phyloP scores from a whole-genome alignment of 2,329 filamentous ascomycete genomes.

The Alternaria rosae region DNA sequence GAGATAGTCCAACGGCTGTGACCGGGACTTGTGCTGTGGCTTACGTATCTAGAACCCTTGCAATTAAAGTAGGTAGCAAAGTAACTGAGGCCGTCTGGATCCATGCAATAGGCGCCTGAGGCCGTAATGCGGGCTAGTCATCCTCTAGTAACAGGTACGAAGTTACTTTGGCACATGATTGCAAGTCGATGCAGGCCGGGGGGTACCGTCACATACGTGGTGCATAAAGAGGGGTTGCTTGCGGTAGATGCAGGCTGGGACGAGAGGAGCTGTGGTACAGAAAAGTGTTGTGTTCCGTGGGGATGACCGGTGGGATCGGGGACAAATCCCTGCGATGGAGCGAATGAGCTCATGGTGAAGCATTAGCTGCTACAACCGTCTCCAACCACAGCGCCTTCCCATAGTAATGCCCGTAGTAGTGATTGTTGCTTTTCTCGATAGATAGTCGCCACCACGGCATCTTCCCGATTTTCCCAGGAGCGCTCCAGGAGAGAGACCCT shows the following conservation, averaged over 20 bases:
- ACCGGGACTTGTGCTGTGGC: not conserved
- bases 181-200: constrained; percentile 20
- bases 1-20: not conserved
- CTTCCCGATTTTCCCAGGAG: not conserved
- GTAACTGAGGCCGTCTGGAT: not conserved
- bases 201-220: constrained; percentile 14
- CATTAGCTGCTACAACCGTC: not conserved
- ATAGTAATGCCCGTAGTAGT: not conserved
- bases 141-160: not conserved
- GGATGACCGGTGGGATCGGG: constrained; percentile 6
- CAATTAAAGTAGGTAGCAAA: not conserved
- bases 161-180: constrained; percentile 28
- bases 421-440: not conserved
- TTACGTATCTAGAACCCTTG: not conserved
- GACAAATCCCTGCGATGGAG: constrained; percentile 1
- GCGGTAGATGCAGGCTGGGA: constrained; percentile 13
- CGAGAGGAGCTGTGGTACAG: constrained; percentile 4
- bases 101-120: not conserved
- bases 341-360: constrained; percentile 15
- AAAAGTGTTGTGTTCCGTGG: constrained; percentile 9
- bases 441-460: not conserved
- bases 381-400: not conserved
- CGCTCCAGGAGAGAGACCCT: not conserved
- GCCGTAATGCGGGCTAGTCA: not conserved
- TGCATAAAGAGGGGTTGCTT: constrained; percentile 18